Base-by-base conservation (phyloP, 176 grass and related monocot genomes). In the Microstegium vimineum region DNA sequence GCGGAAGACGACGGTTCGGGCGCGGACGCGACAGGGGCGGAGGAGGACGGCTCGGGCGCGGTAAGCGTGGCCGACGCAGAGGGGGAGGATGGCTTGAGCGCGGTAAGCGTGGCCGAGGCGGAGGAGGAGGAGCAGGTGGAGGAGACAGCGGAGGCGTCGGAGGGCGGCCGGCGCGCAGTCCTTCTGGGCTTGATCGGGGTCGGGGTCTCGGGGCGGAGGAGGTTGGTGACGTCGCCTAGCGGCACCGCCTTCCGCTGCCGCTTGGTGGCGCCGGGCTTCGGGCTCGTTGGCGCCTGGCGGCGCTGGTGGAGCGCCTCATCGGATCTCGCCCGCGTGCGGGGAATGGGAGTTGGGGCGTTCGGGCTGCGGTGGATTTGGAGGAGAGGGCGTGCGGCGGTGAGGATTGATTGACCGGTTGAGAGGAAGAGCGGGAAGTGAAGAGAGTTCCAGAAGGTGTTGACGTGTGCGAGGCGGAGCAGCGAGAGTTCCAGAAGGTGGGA, bases 201-300 rank as follows among this genome's bases (percentile, higher is more conserved):
- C 6, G 84, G 67, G 41, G 42, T 73, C 10, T 30, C 49, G 66
- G 63, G 34, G 59, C 3, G 56, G 63, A 45, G 22, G 25, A 62
- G 60, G 85, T 93, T 93, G 79, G 82, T 93, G 68, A 93, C 82
- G 37, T 93, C 88, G 69, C 78, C 66, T 4, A 90, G 36, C 4
- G 90, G 80, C 30, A 8, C 74, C 65, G 40, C 38, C 27, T 32
- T 68, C 75, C 76, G 76, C 64, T 10, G 76, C 0, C 82, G 73
- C 82, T 80, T 92, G 52, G 25, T 36, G 57, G 10, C 47, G 37
- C 20, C 62, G 20, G 66, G 26, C 62, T 56, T 76, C 1, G 49
- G 45, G 67, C 11, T 62, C 66, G 66, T 20, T 11, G 8, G 30
- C 10, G 1, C 37, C 42, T 13, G 43, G 26, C 15, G 26, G 14